Evolutionary conservation across 2,329 filamentous ascomycete species (phyloP), one percentile per base, ranked within the genome.

Genomic region (Stenocarpella maydis): DNA sequence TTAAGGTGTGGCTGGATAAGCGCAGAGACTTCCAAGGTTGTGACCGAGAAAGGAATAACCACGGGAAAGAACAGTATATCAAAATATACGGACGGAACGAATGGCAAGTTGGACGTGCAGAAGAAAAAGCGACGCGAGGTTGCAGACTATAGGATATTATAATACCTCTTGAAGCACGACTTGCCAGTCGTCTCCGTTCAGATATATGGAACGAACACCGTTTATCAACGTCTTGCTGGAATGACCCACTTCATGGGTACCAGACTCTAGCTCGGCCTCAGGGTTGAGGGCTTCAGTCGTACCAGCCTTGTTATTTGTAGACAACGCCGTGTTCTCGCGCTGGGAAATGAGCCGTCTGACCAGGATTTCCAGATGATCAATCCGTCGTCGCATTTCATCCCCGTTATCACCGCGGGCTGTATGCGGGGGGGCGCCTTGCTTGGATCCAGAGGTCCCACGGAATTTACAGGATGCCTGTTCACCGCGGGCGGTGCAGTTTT

Each of bases 401-500:
- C 52, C 68, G 31, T 60, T 53, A 7, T 21, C 12, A 17, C 37
- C 21, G 15, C 39, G 39, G 28, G 58, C 8, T 28, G 58, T 24
- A 24, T n/a, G n/a, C n/a, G 52, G 17, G 15, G 14, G 24, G 10
- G 54, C 24, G 10, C 15, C 60, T 37, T 66, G 69, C 31, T 71
- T 72, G 21, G 70, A 69, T 43, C 74, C 73, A 52, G n/a, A n/a
- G n/a, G n/a, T n/a, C n/a, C n/a, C n/a, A n/a, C 71, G 75, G 66
- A 74, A 77, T 37, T 72, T 71, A 71, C 75, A 77, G 6, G 58
- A 54, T 3, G 70, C 61, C 12, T 72, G 68, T 45, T 75, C 72
- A 28, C 69, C 45, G 9, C 75, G 75, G 24, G 74, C 71, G 21
- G 34, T 67, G 63, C 75, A 77, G 67, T 77, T 77, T 60, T 77